phyloP scores from a whole-genome alignment of 108 stramenopile species.

The Epithemia pelagica region DNA sequence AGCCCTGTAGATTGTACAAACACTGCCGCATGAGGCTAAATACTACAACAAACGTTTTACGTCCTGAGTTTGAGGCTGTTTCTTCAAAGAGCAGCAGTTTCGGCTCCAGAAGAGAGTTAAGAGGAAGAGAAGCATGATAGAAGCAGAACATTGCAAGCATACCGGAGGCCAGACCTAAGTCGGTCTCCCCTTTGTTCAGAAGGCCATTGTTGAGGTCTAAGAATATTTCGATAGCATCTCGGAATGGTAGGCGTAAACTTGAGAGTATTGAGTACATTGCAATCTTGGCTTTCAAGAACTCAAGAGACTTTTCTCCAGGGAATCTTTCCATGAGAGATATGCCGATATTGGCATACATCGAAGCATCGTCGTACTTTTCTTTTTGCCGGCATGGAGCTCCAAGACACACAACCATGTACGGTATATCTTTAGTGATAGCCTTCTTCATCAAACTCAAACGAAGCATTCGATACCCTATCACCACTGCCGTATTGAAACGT shows the following conservation, averaged over 20 bases:
- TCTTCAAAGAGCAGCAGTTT: conserved; percentile 23
- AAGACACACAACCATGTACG: conserved; percentile 10
- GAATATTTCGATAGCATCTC: conserved; percentile 10
- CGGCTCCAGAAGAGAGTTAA: conserved; percentile 20
- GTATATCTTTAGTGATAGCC: conserved; percentile 18
- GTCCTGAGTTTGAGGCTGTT: conserved; percentile 5
- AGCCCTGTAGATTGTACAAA: conserved; percentile 15
- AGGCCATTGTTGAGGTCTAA: conserved; percentile 11
- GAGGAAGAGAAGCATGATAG: conserved; percentile 13
- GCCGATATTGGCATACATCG: conserved; percentile 10
- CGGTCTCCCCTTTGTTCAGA: conserved; percentile 13
- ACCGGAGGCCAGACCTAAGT: conserved; percentile 10
- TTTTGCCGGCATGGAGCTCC: conserved; percentile 10
- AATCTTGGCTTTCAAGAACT: conserved; percentile 9
- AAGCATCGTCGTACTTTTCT: conserved; percentile 14
- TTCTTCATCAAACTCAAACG: conserved; percentile 4
- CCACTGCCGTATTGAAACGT: conserved; percentile 15
- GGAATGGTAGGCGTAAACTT: conserved; percentile 14
- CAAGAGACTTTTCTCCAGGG: conserved; percentile 10
- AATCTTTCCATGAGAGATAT: conserved; percentile 13
- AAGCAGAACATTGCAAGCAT: conserved; percentile 11
- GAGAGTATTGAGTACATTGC: conserved; percentile 7
- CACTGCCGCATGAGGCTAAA: conserved; percentile 26
- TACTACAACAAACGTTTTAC: conserved; percentile 7
- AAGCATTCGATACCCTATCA: background rate